These are phyloP conservation scores for Chytriomyces sp. DNA, from an alignment of 192 early-diverging fungal species.

Conservation along the genomic window DNA sequence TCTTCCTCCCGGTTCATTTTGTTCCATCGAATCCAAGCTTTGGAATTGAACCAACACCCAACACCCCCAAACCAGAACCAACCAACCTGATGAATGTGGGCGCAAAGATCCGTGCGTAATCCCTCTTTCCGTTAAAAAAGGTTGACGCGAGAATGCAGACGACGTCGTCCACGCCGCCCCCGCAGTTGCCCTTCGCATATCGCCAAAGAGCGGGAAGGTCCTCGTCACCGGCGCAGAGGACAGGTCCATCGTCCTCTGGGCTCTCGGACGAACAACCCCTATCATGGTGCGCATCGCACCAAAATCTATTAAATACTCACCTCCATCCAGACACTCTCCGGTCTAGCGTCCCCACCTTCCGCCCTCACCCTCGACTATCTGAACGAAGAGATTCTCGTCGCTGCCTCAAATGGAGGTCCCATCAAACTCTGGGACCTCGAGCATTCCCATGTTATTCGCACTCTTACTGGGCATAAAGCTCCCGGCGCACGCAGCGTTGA, in stretches of 20 bases:
- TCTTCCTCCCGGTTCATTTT: neutral
- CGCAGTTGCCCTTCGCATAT: constrained; percentile 54
- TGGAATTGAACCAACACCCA: no score
- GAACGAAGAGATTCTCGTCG: constrained; percentile 63
- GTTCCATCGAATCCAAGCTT: neutral
- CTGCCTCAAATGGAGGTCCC: constrained; percentile 50
- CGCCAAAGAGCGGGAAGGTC: constrained; percentile 56
- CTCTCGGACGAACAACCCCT: constrained; percentile 50
- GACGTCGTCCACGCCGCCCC: constrained; percentile 50
- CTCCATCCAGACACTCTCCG: constrained; percentile 40
- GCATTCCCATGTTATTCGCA: constrained; percentile 63
- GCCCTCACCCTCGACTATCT: constrained; percentile 61
- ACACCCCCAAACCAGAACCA: no score
- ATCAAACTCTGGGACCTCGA: constrained; percentile 68
- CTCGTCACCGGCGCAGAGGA: constrained; percentile 65
- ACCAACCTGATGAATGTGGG: neutral
- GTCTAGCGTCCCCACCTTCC: constrained; percentile 49
- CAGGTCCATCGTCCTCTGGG: constrained; percentile 59
- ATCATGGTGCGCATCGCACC: constrained; percentile 44
- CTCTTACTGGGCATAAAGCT: constrained; percentile 55
- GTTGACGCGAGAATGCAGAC: constrained; percentile 29
- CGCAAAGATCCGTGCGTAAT: constrained; percentile 12
- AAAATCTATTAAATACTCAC: neutral
- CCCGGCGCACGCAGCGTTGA: constrained; percentile 45
- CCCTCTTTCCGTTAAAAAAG: neutral